These are phyloP conservation scores for Lactifluus hygrophoroides DNA, from an alignment of 768 basidiomycete genomes.

Conservation along the genomic window DNA sequence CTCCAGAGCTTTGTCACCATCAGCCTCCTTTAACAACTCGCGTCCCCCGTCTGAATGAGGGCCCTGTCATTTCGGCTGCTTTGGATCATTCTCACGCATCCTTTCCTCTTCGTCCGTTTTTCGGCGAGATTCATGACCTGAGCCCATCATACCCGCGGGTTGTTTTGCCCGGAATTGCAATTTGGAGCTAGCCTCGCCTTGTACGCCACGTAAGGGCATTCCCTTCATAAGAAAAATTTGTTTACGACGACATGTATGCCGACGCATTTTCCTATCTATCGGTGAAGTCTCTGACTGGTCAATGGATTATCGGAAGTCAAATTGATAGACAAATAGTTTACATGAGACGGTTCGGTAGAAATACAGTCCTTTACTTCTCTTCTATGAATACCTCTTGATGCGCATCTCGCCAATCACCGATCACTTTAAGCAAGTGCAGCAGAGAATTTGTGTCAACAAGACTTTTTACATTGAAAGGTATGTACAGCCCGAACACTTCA, in stretches of 20 bases:
- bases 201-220: not conserved
- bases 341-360: not conserved
- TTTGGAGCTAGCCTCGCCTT: not conserved
- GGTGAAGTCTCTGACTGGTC: not conserved
- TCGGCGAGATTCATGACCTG: not conserved
- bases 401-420: not conserved
- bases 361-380: not conserved
- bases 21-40: not conserved
- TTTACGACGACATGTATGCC: not conserved
- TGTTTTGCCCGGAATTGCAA: constrained; percentile 4
- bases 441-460: constrained; percentile 2
- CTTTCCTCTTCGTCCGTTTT: not conserved
- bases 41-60: not conserved
- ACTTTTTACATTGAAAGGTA: not conserved
- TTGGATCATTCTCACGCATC: constrained; percentile 1
- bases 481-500: not conserved
- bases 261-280: not conserved
- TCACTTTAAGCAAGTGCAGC: not conserved
- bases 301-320: not conserved
- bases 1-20: constrained; percentile 5
- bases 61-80: constrained; percentile 4
- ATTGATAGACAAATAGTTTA: not conserved
- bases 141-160: not conserved
- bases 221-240: not conserved
- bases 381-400: not conserved